Percentiles rank a stretch among this genome's conserved stretches.
Evolutionary conservation across 2,329 filamentous ascomycete genomes (phyloP).

Genomic region (Microcyclosporella mali): DNA sequence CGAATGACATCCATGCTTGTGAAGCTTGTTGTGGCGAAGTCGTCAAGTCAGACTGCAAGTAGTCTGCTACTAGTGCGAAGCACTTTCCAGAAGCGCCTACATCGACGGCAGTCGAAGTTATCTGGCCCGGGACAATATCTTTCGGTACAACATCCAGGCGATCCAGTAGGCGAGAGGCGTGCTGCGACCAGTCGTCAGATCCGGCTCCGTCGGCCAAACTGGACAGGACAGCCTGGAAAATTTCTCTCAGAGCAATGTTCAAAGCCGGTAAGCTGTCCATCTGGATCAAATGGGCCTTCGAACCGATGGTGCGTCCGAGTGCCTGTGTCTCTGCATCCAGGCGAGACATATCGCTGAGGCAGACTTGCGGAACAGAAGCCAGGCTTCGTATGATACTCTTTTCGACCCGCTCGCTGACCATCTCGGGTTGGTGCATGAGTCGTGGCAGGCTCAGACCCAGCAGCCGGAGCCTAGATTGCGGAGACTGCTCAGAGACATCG

Average conservation of each 20-base stretch:
- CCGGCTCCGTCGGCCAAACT: not conserved
- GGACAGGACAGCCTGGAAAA: slow-evolving; percentile 32
- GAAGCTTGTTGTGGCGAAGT: slow-evolving; percentile 25
- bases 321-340: slow-evolving; percentile 37
- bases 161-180: too few species aligned
- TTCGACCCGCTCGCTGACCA: not conserved
- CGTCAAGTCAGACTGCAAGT: not conserved
- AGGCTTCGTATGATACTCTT: not conserved
- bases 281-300: slow-evolving; percentile 32
- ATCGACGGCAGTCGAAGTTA: too few species aligned
- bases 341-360: slow-evolving; percentile 35
- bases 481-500: not conserved
- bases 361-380: slow-evolving; percentile 26
- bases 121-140: too few species aligned
- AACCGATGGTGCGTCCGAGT: slow-evolving; percentile 33
- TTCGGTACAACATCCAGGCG: too few species aligned
- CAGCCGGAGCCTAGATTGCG: slow-evolving; percentile 4
- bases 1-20: slow-evolving; percentile 66
- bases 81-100: not conserved
- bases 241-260: slow-evolving; percentile 22
- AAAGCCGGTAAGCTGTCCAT: slow-evolving; percentile 28
- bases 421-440: not conserved
- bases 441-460: slow-evolving; percentile 7
- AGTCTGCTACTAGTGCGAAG: not conserved
- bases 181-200: not conserved